Conservation (phyloP, 352 stramenopile genomes). For the Lagenidium sp. region DNA sequence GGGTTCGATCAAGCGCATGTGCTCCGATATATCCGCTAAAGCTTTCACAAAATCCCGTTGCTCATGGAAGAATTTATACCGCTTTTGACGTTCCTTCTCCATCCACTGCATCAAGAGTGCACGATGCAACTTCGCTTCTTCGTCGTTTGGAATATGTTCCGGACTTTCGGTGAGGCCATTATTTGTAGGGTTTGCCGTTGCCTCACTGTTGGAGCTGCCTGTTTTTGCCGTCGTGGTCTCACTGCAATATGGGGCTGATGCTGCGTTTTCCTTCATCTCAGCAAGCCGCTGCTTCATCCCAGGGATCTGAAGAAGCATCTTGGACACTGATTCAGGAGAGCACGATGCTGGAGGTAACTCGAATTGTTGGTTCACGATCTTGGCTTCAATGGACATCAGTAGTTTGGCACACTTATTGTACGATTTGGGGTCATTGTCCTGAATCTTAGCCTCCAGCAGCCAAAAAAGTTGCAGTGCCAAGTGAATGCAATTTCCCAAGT, state of each 20-base stretch:
- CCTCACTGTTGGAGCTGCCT: background rate
- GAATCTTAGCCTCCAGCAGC: conserved; percentile 69
- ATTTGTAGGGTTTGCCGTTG: conserved; percentile 1
- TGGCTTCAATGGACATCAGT: conserved; percentile 77
- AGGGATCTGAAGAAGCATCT: conserved; percentile 42
- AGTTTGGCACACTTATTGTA: conserved; percentile 74
- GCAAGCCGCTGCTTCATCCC: conserved; percentile 39
- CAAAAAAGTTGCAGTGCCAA: conserved; percentile 64
- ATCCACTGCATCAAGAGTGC: conserved; percentile 67
- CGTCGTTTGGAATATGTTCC: no score
- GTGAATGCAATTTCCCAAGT: conserved; percentile 76
- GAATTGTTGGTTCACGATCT: conserved; percentile 76
- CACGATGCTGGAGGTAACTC: conserved; percentile 26
- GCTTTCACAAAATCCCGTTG: conserved; percentile 68
- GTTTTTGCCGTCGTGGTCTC: no score
- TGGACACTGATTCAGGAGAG: conserved; percentile 27
- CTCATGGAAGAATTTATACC: conserved; percentile 76
- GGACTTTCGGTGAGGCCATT: conserved; percentile 1
- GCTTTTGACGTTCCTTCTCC: conserved; percentile 66
- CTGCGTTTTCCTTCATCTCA: conserved; percentile 21
- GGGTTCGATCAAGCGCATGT: conserved; percentile 55
- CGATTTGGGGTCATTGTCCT: conserved; percentile 56
- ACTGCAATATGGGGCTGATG: no score
- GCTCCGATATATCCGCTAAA: conserved; percentile 62
- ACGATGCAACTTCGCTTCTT: conserved; percentile 21